phyloP scores from a whole-genome alignment of 495 filamentous ascomycete species.

The Pyrenopolyporus hunteri region DNA sequence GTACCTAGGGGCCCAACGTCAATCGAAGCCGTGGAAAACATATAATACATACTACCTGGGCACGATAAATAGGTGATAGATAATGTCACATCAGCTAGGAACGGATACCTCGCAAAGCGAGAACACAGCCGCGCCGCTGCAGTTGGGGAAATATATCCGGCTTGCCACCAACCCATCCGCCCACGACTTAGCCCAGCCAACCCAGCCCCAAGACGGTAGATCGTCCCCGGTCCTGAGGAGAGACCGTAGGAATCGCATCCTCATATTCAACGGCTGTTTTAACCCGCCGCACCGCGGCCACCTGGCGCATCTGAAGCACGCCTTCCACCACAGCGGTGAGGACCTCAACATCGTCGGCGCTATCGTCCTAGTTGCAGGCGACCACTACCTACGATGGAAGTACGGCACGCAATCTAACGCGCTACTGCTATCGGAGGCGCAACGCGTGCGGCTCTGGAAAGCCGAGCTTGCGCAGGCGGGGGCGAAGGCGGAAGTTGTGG shows the following conservation, averaged over 20 bases:
- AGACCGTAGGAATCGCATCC: conserved; percentile 22
- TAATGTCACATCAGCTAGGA: too few relatives aligned
- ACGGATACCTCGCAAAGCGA: neutral
- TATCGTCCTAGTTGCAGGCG: conserved; percentile 13
- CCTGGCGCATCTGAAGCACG: conserved; percentile 22
- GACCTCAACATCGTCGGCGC: conserved; percentile 16
- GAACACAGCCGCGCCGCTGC: neutral
- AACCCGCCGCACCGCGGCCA: conserved; percentile 42
- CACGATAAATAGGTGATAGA: too few relatives aligned
- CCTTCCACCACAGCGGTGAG: conserved; percentile 11
- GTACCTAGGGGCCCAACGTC: neutral
- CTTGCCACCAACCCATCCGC: neutral
- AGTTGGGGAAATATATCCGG: neutral
- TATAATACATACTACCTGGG: too few relatives aligned
- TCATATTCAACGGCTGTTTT: conserved; percentile 41
- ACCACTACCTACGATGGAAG: conserved; percentile 13
- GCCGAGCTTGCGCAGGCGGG: neutral
- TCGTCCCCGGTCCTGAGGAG: neutral
- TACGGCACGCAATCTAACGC: neutral
- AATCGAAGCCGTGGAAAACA: too few relatives aligned
- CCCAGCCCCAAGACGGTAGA: neutral
- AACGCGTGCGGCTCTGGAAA: conserved; percentile 12
- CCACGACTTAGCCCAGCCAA: neutral
- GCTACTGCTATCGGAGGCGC: neutral
- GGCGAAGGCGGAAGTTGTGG: neutral